A percentile compares a stretch with the other conserved stretches of the same genome.
phyloP scores from a whole-genome alignment of 306 rosid genomes.

The Psophocarpus tetragonolobus region DNA sequence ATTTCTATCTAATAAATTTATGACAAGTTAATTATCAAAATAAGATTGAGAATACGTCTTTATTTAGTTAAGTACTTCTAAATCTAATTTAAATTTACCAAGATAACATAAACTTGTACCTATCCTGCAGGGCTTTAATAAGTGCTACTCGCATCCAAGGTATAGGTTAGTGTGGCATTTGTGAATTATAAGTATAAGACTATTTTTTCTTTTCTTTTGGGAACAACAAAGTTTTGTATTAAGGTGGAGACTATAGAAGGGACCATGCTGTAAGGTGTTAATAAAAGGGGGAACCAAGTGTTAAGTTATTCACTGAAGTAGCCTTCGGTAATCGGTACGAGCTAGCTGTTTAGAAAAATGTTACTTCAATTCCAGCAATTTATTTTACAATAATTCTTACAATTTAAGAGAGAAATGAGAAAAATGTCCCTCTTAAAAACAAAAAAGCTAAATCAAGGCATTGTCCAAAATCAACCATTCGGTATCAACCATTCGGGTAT shows the following conservation, averaged over 20 bases:
- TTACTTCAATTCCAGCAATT: background rate
- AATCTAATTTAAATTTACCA: background rate
- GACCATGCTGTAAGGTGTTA: constrained; percentile 52
- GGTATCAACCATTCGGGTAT: background rate
- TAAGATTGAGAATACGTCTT: background rate
- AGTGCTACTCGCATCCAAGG: background rate
- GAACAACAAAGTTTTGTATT: constrained; percentile 48
- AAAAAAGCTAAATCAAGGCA: too few species aligned
- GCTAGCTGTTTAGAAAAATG: background rate
- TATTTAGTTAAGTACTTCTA: background rate
- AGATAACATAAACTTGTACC: background rate
- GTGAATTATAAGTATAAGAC: constrained; percentile 30
- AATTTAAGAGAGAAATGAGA: background rate
- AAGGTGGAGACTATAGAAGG: constrained; percentile 20
- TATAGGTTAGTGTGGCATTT: background rate
- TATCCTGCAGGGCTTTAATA: background rate
- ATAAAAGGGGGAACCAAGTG: constrained; percentile 60
- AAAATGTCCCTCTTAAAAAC: background rate
- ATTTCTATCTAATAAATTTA: background rate
- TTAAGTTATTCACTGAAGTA: constrained; percentile 37
- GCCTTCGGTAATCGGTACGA: too few species aligned
- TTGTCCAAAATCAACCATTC: background rate
- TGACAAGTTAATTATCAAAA: background rate
- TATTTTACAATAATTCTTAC: background rate
- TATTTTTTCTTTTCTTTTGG: constrained; percentile 41